Percentiles rank a stretch among this genome's conserved stretches.
Conservation (phyloP, 352 stramenopile genomes). For the Globisporangium nodosum region DNA sequence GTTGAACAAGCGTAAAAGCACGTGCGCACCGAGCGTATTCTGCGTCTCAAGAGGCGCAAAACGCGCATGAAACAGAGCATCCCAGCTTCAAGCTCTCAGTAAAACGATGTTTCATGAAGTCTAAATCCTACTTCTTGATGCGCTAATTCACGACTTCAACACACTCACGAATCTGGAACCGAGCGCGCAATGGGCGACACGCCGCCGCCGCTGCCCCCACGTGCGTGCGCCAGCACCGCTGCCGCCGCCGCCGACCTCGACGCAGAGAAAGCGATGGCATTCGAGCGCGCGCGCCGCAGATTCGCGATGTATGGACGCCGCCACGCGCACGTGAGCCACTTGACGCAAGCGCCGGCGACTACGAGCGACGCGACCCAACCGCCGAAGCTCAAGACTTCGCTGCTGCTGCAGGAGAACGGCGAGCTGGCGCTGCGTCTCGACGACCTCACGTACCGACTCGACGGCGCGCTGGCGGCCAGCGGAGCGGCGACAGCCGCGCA, state of each 20-base stretch:
- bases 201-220: too few species aligned
- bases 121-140: too few species aligned
- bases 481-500: constrained; percentile 7
- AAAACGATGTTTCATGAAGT: too few species aligned
- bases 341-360: constrained; percentile 13
- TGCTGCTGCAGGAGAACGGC: constrained; percentile 61
- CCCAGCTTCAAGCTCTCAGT: neutral
- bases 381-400: constrained; percentile 32
- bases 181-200: neutral
- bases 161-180: neutral
- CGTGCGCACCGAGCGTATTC: too few species aligned
- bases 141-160: too few species aligned
- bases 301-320: constrained; percentile 53
- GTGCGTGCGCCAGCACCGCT: neutral
- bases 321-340: constrained; percentile 35
- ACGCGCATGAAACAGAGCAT: neutral
- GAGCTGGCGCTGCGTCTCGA: constrained; percentile 39
- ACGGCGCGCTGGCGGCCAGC: constrained; percentile 17
- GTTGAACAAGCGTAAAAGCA: neutral
- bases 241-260: neutral
- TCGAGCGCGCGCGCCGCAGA: constrained; percentile 24
- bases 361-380: neutral
- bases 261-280: constrained; percentile 2
- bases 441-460: constrained; percentile 55
- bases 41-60: too few species aligned